Evolutionary conservation across 345 rosid genomes (phyloP).

Genomic region (Eucalyptus marginata): DNA sequence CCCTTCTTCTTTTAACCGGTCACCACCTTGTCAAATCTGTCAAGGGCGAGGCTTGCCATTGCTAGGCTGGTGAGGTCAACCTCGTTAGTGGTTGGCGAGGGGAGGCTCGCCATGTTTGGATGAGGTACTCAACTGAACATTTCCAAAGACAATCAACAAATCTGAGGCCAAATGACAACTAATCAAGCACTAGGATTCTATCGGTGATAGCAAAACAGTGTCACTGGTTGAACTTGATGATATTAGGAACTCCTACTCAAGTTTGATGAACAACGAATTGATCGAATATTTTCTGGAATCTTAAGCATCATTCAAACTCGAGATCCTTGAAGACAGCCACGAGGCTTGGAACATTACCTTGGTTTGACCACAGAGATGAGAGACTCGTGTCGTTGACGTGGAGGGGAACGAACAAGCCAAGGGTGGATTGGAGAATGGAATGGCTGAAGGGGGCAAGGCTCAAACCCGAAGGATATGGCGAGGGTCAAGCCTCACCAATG

Average conservation of each 20-base stretch:
- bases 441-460: not conserved
- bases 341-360: not conserved
- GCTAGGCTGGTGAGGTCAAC: not conserved
- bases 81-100: not conserved
- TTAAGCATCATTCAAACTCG: not conserved
- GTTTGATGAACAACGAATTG: not conserved
- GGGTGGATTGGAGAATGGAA: not conserved
- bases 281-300: not conserved
- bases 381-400: not conserved
- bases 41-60: accelerated
- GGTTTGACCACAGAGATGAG: not conserved
- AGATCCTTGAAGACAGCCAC: not conserved
- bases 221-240: not conserved
- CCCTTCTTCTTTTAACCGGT: not conserved
- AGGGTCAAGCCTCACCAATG: not conserved
- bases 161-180: not conserved
- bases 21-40: not conserved
- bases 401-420: not conserved
- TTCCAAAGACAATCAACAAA: not conserved
- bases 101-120: not conserved
- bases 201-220: not conserved
- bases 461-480: not conserved
- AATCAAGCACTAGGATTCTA: not conserved
- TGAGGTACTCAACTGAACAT: not conserved
- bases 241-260: not conserved